phyloP scores from a whole-genome alignment of 1,284 basidiomycete genomes.

The Flammula alnicola region DNA sequence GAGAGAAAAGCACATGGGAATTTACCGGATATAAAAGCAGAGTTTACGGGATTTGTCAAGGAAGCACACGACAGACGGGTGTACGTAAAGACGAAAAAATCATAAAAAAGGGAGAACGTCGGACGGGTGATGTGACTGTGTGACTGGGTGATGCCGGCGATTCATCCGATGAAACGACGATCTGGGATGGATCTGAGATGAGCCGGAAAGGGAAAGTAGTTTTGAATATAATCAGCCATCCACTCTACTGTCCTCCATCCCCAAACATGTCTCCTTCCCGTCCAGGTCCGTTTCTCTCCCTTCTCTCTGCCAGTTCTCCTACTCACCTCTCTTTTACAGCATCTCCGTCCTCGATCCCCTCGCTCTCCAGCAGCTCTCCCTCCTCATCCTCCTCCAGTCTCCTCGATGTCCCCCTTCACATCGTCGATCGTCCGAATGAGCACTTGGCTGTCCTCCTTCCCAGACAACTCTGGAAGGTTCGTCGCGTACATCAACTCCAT shows the following conservation, averaged over 20 bases:
- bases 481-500: constrained; percentile 15
- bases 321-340: no score
- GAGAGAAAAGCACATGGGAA: no score
- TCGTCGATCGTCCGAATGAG: constrained; percentile 54
- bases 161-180: constrained; percentile 25
- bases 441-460: constrained; percentile 78
- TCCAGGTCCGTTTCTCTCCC: no score
- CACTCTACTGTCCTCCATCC: constrained; percentile 4
- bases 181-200: constrained; percentile 25
- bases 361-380: constrained; percentile 24
- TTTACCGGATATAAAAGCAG: no score
- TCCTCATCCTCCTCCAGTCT: constrained; percentile 34
- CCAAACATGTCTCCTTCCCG: constrained; percentile 14
- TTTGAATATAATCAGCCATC: constrained; percentile 18
- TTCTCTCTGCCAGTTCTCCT: no score
- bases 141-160: constrained; percentile 18
- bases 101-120: constrained; percentile 9
- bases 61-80: no score
- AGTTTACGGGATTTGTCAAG: no score
- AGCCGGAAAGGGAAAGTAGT: constrained; percentile 16
- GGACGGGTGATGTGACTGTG: constrained; percentile 17
- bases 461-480: constrained; percentile 73
- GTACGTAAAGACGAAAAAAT: no score
- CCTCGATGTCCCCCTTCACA: constrained; percentile 26
- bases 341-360: constrained; percentile 31